These are phyloP conservation scores for Lindgomyces ingoldianus DNA, from an alignment of 495 filamentous ascomycete species.

Conservation along the genomic window DNA sequence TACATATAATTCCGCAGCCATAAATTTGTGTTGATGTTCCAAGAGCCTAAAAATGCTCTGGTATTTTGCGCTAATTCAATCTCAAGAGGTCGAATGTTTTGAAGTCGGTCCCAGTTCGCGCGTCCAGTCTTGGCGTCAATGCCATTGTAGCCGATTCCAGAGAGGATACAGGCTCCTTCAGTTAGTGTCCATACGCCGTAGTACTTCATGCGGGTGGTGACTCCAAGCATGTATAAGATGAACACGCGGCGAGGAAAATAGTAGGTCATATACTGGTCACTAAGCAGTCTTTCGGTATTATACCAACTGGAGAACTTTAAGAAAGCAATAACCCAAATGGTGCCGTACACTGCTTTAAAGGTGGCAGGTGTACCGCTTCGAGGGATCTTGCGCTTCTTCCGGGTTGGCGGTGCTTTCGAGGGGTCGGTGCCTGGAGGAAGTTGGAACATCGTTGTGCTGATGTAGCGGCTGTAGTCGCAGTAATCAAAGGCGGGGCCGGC, in stretches of 20 bases:
- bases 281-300: slow-evolving; percentile 59
- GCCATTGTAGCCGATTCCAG: slow-evolving; percentile 92
- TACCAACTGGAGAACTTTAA: slow-evolving; percentile 72
- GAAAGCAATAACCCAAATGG: slow-evolving; percentile 78
- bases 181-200: slow-evolving; percentile 94
- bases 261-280: slow-evolving; percentile 63
- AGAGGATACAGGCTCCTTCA: slow-evolving; percentile 92
- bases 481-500: slow-evolving; percentile 91
- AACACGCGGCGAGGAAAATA: slow-evolving; percentile 71
- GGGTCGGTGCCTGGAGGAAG: slow-evolving; percentile 76
- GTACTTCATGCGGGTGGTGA: slow-evolving; percentile 83
- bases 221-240: slow-evolving; percentile 76
- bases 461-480: slow-evolving; percentile 86
- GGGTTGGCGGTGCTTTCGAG: slow-evolving; percentile 75
- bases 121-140: slow-evolving; percentile 79
- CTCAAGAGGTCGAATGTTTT: slow-evolving; percentile 79
- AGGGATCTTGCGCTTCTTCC: slow-evolving; percentile 93
- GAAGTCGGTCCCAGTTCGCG: slow-evolving; percentile 83
- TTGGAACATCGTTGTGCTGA: slow-evolving; percentile 92
- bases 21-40: slow-evolving; percentile 98
- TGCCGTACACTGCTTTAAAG: slow-evolving; percentile 68
- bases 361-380: slow-evolving; percentile 84
- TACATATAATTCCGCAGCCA: slow-evolving; percentile 98
- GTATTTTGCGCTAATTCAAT: slow-evolving; percentile 91
- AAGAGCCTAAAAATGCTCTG: slow-evolving; percentile 80